phyloP scores from a whole-genome alignment of 306 rosid genomes.

The Prunus salicina region DNA sequence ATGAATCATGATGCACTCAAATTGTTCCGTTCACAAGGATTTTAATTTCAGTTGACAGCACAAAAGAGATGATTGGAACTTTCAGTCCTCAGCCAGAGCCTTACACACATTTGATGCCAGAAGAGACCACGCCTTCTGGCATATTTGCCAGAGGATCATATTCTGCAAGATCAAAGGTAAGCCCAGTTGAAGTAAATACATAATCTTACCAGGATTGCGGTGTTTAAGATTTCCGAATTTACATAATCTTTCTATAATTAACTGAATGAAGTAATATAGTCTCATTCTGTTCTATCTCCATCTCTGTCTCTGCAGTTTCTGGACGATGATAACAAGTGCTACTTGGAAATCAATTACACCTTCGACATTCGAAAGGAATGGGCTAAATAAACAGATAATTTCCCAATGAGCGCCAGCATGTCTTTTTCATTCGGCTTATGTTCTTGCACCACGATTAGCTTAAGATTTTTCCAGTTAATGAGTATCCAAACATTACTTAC shows the following conservation, averaged over 20 bases:
- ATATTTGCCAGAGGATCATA: conserved; percentile 53
- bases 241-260: not conserved
- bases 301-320: conserved; percentile 34
- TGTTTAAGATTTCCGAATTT: not conserved
- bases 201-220: not conserved
- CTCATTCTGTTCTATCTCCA: conserved; percentile 3
- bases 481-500: conserved; percentile 5
- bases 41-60: conserved; percentile 36
- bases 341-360: conserved; percentile 54
- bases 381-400: conserved; percentile 19
- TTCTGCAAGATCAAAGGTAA: conserved; percentile 48
- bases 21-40: not conserved
- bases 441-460: conserved; percentile 19
- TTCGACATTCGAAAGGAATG: conserved; percentile 49
- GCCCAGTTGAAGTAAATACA: not conserved
- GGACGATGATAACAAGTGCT: conserved; percentile 55
- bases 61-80: conserved; percentile 57
- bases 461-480: conserved; percentile 11
- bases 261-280: not conserved
- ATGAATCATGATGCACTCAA: not conserved
- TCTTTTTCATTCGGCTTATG: conserved; percentile 19
- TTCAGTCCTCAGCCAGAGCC: conserved; percentile 55
- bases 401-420: not conserved
- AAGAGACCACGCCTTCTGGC: conserved; percentile 52
- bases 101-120: conserved; percentile 50